Evolutionary conservation across 2,329 filamentous ascomycete genomes (phyloP), one percentile per base, ranked within the genome.

Genomic region (Ceratocystiopsis minuta): DNA sequence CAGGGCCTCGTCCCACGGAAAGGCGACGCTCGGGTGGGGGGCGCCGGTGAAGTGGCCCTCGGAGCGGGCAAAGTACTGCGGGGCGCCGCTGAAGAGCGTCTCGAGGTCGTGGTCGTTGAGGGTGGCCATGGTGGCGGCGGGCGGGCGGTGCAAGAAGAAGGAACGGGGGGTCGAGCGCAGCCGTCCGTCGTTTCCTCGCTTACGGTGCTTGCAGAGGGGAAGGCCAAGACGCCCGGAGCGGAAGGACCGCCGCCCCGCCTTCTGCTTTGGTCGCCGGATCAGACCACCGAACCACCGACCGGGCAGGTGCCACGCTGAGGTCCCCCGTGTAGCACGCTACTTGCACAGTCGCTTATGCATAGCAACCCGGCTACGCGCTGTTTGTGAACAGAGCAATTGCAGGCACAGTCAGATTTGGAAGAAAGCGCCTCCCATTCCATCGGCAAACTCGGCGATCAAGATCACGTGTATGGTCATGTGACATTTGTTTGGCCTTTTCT

Each of bases 41-140:
- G 73, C 70, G 40, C 67, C 72, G 45, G 66, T 68, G 54, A 65
- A 70, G 55, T 75, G 70, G 34, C 70, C 69, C 50, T 74, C 68
- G 44, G 66, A 68, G 41, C 71, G 67, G 49, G 72, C 68, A 55
- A 75, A 76, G 61, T 78, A 83, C 54, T 81, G 77, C 48, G 79
- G 79, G 36, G 79, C 79, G n/a, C 79, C 78, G 20, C 78, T 80
- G 62, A 83, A 84, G 52, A 83, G 67, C 56, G 75, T 73, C 58
- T 78, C 73, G 40, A 83, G 61, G 49, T 80, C 74, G 35, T 64
- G 60, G 37, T 72, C 66, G 50, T 60, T 67, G 45, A 80, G 61
- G 39, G 67, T 67, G 37, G 71, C 63, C 66, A 77, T 77, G 58
- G 73, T 76, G 54, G 66, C 64, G 46, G 66, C 60, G 34, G 32